Conservation (phyloP, 805 yeast genomes). For the Teunomyces kruisii region DNA sequence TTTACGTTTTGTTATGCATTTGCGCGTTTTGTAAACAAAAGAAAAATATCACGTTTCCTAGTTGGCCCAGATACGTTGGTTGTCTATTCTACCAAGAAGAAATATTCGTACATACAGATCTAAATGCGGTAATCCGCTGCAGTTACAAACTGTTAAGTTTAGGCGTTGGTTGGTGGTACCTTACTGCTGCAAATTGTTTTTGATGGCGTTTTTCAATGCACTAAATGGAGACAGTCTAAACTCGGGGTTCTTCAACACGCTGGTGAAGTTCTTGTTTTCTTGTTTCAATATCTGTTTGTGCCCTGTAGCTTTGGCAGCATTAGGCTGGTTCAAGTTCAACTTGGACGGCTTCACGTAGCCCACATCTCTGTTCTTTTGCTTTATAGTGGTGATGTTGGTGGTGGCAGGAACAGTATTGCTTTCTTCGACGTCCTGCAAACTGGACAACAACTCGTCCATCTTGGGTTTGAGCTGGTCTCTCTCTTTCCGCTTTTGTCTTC, state of each 20-base stretch:
- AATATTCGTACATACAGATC: neutral
- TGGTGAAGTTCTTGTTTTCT: constrained; percentile 60
- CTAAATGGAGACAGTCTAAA: constrained; percentile 64
- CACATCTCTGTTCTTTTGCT: constrained; percentile 2
- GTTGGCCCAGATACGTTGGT: constrained; percentile 3
- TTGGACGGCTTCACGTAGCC: constrained; percentile 22
- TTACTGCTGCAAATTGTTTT: constrained; percentile 20
- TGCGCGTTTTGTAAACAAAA: constrained; percentile 3
- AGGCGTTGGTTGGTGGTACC: too few relatives aligned
- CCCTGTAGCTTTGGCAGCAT: constrained; percentile 41
- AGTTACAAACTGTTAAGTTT: too few relatives aligned
- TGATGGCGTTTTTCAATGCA: constrained; percentile 58
- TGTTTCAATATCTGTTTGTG: constrained; percentile 51
- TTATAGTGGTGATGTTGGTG: constrained; percentile 15
- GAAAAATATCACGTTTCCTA: neutral
- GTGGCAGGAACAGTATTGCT: constrained; percentile 4
- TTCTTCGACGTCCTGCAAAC: constrained; percentile 41
- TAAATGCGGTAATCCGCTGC: neutral
- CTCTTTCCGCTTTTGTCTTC: constrained; percentile 61
- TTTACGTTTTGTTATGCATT: neutral
- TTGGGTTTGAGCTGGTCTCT: constrained; percentile 66
- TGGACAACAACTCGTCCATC: constrained; percentile 60
- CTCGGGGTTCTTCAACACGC: constrained; percentile 51
- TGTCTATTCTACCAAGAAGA: neutral
- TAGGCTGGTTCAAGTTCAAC: constrained; percentile 46